These are phyloP conservation scores for Aspergillus jensenii DNA, from an alignment of 2,329 filamentous ascomycete genomes.

Conservation along the genomic window DNA sequence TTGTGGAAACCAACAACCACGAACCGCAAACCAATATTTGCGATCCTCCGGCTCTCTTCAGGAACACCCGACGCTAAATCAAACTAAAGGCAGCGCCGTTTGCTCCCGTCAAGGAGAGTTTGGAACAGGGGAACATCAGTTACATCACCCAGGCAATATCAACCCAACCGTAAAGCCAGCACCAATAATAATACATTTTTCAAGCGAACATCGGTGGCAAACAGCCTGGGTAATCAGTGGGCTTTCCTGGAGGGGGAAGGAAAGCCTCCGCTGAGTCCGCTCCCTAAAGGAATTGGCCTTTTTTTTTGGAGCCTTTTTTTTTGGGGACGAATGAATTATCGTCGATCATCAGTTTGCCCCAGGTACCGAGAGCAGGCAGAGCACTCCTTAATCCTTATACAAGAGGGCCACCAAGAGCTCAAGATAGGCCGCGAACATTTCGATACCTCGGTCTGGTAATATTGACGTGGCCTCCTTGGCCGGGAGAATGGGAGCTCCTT, in stretches of 20 bases:
- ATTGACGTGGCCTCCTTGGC: neutral
- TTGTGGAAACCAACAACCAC: neutral
- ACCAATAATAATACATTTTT: neutral
- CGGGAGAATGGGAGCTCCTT: neutral
- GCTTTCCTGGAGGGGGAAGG: neutral
- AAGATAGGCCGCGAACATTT: neutral
- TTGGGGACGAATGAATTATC: neutral
- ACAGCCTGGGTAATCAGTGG: neutral
- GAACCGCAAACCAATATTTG: neutral
- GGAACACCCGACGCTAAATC: conserved; percentile 8
- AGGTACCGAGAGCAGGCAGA: neutral
- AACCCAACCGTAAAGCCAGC: neutral
- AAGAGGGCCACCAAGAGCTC: neutral
- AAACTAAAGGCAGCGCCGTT: conserved; percentile 1
- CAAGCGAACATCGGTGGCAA: neutral
- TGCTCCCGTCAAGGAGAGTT: neutral
- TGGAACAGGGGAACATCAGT: conserved; percentile 3
- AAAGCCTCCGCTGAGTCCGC: neutral
- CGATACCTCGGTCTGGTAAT: neutral
- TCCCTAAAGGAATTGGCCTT: neutral
- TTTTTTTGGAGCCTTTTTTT: conserved; percentile 2
- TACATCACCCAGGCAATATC: conserved; percentile 15
- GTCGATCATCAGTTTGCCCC: conserved; percentile 6
- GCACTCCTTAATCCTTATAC: neutral
- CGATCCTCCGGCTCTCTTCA: conserved; percentile 1